Evolutionary conservation across 306 rosid genomes (phyloP).

Genomic region (Prunus dulcis): DNA sequence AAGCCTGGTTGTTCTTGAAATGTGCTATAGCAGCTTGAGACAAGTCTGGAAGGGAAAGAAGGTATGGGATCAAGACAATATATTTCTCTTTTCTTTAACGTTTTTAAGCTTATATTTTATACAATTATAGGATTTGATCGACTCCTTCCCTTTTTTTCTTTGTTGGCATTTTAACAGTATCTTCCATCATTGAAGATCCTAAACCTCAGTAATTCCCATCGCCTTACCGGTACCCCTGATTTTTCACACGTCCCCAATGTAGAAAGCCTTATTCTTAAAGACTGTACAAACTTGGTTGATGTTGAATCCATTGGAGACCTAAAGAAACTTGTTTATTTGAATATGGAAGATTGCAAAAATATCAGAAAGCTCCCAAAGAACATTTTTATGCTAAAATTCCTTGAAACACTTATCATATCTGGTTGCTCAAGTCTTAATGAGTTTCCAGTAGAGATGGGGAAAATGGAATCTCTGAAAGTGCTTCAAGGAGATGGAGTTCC

Average conservation of each 20-base stretch:
- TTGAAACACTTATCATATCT: background rate
- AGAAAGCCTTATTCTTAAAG: background rate
- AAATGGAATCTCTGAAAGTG: background rate
- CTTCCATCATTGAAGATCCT: constrained; percentile 7
- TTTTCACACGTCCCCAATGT: background rate
- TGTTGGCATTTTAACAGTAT: background rate
- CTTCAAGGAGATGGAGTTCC: background rate
- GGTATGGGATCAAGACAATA: no score
- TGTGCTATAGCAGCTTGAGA: constrained; percentile 14
- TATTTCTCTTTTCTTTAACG: background rate
- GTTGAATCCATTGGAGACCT: constrained; percentile 17
- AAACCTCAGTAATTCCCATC: constrained; percentile 7
- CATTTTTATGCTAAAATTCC: background rate
- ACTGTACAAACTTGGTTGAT: background rate
- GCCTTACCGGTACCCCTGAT: background rate
- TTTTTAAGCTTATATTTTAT: background rate
- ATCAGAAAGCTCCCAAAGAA: background rate
- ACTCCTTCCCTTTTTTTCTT: background rate
- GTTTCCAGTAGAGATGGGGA: background rate
- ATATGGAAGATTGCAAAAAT: constrained; percentile 3
- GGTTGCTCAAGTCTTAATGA: background rate
- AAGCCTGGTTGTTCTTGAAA: constrained; percentile 17
- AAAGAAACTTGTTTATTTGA: background rate
- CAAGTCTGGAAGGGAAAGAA: background rate
- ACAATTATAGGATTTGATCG: no score